Conservation (phyloP, 305 asterid genomes). For the Petunia hybrid region DNA sequence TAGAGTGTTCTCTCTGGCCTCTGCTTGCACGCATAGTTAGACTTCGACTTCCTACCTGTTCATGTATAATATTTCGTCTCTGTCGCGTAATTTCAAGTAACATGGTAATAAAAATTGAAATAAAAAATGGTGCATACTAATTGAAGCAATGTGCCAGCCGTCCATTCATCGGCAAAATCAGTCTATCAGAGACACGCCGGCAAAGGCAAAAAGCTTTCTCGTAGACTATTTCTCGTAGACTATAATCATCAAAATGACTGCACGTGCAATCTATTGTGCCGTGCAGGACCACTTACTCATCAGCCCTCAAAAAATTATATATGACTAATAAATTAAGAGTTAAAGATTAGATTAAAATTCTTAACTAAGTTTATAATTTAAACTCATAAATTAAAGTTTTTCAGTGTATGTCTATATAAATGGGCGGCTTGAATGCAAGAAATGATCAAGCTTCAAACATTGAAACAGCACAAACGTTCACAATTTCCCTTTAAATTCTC, state of each 20-base stretch:
- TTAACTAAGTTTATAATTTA: too few relatives aligned
- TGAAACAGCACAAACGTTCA: slow-evolving; percentile 44
- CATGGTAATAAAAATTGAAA: too few relatives aligned
- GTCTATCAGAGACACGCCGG: neutral
- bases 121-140: too few relatives aligned
- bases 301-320: neutral
- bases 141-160: neutral
- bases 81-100: too few relatives aligned
- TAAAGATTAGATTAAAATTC: too few relatives aligned
- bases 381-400: too few relatives aligned
- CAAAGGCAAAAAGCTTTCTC: neutral
- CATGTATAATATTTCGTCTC: too few relatives aligned
- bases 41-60: too few relatives aligned
- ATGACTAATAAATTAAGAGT: too few relatives aligned
- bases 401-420: too few relatives aligned
- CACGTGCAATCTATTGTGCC: slow-evolving; percentile 58
- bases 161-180: neutral
- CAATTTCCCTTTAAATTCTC: slow-evolving; percentile 49
- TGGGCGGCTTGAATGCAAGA: slow-evolving; percentile 2
- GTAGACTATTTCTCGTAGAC: slow-evolving; percentile 7
- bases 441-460: slow-evolving; percentile 43
- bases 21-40: too few relatives aligned
- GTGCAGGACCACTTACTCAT: slow-evolving; percentile 31
- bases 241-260: slow-evolving; percentile 34
- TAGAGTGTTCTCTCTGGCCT: too few relatives aligned